A percentile compares a stretch with the other conserved stretches of the same genome.
Conservation (phyloP, 2,329 filamentous ascomycete species). For the Magnaporthiopsis rhizophila region DNA sequence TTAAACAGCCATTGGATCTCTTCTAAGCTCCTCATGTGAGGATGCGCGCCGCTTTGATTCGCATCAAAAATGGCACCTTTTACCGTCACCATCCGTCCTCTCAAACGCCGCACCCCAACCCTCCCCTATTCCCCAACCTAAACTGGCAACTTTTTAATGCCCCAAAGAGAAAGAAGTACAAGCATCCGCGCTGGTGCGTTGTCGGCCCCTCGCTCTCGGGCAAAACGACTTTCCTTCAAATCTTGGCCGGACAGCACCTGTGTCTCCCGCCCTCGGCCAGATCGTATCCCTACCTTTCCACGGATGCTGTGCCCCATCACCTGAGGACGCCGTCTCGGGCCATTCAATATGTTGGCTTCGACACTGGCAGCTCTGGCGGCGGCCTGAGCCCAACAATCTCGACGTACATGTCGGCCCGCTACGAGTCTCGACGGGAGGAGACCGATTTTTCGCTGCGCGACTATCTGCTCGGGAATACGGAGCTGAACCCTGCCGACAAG, state of each 20-base stretch:
- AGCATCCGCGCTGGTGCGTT: constrained; percentile 68
- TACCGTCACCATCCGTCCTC: constrained; percentile 63
- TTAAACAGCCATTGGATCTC: not conserved
- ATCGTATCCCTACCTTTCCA: constrained; percentile 70
- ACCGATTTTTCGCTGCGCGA: constrained; percentile 80
- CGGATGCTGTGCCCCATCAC: constrained; percentile 45
- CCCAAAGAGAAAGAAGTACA: constrained; percentile 29
- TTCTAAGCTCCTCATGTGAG: not conserved
- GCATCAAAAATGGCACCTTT: constrained; percentile 73
- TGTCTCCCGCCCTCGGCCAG: constrained; percentile 68
- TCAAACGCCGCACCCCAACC: constrained; percentile 42
- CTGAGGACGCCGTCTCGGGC: constrained; percentile 56
- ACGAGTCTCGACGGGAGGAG: constrained; percentile 78
- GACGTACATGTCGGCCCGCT: constrained; percentile 80
- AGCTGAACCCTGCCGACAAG: constrained; percentile 64
- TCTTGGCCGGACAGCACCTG: constrained; percentile 68
- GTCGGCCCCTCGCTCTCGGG: constrained; percentile 71
- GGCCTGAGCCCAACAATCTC: constrained; percentile 48
- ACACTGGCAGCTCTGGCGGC: constrained; percentile 56
- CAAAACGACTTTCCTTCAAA: constrained; percentile 74
- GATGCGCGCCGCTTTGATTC: constrained; percentile 50
- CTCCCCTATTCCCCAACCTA: constrained; percentile 64
- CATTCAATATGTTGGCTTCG: constrained; percentile 87
- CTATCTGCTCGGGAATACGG: constrained; percentile 74
- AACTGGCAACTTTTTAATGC: constrained; percentile 57